These are phyloP conservation scores for Raffaelea deltoideospora DNA, from an alignment of 2,329 filamentous ascomycete species.

Conservation along the genomic window DNA sequence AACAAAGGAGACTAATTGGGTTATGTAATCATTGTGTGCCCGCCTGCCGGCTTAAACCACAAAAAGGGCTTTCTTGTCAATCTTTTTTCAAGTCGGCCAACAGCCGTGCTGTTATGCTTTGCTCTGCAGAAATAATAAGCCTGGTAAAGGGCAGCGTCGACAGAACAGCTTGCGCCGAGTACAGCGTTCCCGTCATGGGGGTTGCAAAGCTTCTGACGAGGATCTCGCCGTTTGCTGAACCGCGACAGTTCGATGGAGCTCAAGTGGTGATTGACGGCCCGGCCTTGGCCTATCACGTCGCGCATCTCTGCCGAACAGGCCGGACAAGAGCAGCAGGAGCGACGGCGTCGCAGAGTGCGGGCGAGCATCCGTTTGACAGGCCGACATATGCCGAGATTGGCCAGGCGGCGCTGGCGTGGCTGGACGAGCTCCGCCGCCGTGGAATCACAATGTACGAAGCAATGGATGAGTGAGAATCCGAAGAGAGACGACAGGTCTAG, in stretches of 20 bases:
- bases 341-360: neutral
- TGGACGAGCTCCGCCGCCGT: slow-evolving; percentile 8
- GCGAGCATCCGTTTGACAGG: slow-evolving; percentile 10
- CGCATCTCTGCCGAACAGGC: slow-evolving; percentile 6
- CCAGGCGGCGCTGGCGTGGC: slow-evolving; percentile 8
- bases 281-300: slow-evolving; percentile 13
- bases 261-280: slow-evolving; percentile 14
- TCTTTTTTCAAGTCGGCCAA: too few species aligned
- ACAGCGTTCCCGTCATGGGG: slow-evolving; percentile 10
- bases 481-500: neutral
- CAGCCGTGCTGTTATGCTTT: too few species aligned
- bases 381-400: slow-evolving; percentile 10
- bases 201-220: slow-evolving; percentile 11
- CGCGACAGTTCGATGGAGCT: slow-evolving; percentile 6
- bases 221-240: slow-evolving; percentile 11
- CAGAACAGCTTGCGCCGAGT: too few species aligned
- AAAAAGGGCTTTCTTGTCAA: too few species aligned
- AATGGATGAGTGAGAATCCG: too few species aligned
- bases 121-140: too few species aligned
- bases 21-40: too few species aligned
- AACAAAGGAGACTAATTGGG: neutral
- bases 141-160: too few species aligned
- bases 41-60: too few species aligned
- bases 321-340: neutral
- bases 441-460: slow-evolving; percentile 6